These are phyloP conservation scores for Penicillium sumatraense DNA, from an alignment of 2,329 filamentous ascomycete species.

Conservation along the genomic window DNA sequence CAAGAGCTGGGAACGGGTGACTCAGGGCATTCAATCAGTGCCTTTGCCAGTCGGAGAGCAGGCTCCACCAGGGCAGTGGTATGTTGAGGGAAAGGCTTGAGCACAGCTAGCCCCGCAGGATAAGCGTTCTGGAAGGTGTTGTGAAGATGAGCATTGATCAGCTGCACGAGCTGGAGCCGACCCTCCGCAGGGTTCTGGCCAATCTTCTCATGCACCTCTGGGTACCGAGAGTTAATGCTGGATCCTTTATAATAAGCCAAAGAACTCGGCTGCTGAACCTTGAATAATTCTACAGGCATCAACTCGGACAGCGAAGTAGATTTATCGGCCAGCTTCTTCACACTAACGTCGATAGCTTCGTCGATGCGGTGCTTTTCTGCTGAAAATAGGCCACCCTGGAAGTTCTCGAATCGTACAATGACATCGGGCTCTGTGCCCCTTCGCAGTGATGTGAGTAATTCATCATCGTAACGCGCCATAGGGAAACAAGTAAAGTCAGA, in stretches of 20 bases:
- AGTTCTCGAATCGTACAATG: conserved; percentile 70
- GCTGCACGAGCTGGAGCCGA: conserved; percentile 67
- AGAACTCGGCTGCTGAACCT: conserved; percentile 67
- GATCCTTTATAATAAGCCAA: conserved; percentile 77
- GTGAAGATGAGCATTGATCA: conserved; percentile 87
- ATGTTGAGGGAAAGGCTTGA: conserved; percentile 78
- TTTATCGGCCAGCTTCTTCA: conserved; percentile 60
- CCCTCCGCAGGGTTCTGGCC: conserved; percentile 62
- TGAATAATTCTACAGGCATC: conserved; percentile 64
- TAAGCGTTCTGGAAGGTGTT: conserved; percentile 82
- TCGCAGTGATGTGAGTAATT: conserved; percentile 72
- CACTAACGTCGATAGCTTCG: conserved; percentile 63
- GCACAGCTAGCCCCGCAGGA: conserved; percentile 73
- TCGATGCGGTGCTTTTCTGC: conserved; percentile 70
- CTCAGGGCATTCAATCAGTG: conserved; percentile 74
- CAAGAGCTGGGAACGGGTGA: conserved; percentile 77
- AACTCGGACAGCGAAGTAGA: conserved; percentile 68
- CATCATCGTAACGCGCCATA: conserved; percentile 77
- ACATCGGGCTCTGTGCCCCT: conserved; percentile 74
- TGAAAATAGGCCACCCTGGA: conserved; percentile 74
- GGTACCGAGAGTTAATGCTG: conserved; percentile 68
- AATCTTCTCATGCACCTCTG: conserved; percentile 67
- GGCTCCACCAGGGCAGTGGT: conserved; percentile 74
- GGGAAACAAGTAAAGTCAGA: conserved; percentile 80
- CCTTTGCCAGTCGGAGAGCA: conserved; percentile 72